These are phyloP conservation scores for Russula emetica DNA, from an alignment of 768 basidiomycete species.

Conservation along the genomic window DNA sequence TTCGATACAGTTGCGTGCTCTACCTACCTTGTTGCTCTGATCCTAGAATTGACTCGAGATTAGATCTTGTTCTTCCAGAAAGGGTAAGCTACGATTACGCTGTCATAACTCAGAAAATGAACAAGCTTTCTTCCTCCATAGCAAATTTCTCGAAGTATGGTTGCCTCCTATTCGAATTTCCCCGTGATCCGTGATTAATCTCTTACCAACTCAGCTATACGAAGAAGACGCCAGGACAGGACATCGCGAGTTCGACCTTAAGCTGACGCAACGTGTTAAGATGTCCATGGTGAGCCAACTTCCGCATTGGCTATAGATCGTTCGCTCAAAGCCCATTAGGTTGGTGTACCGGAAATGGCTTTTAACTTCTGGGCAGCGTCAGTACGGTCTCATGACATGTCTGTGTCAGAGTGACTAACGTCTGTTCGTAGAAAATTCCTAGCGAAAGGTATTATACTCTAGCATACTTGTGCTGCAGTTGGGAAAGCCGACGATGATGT, in stretches of 20 bases:
- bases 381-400: constrained; percentile 33
- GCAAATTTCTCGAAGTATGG: constrained; percentile 75
- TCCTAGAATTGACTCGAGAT: constrained; percentile 12
- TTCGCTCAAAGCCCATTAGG: constrained; percentile 41
- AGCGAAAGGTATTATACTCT: constrained; percentile 52
- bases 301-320: neutral
- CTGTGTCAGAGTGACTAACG: constrained; percentile 15
- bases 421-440: constrained; percentile 62
- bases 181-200: neutral
- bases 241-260: constrained; percentile 92
- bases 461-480: neutral
- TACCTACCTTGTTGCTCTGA: constrained; percentile 29
- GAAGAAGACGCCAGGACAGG: constrained; percentile 94
- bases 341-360: constrained; percentile 90
- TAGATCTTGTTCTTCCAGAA: constrained; percentile 97
- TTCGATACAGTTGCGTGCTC: constrained; percentile 71
- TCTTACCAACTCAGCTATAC: constrained; percentile 51
- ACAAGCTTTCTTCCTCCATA: constrained; percentile 33
- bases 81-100: constrained; percentile 51
- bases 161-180: neutral
- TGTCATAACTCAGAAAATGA: neutral
- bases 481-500: neutral
- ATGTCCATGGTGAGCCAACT: constrained; percentile 85
- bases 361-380: constrained; percentile 93
- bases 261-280: constrained; percentile 87